Base-by-base conservation (phyloP, 2,329 filamentous ascomycete genomes). In the Fusarium sublunatum region DNA sequence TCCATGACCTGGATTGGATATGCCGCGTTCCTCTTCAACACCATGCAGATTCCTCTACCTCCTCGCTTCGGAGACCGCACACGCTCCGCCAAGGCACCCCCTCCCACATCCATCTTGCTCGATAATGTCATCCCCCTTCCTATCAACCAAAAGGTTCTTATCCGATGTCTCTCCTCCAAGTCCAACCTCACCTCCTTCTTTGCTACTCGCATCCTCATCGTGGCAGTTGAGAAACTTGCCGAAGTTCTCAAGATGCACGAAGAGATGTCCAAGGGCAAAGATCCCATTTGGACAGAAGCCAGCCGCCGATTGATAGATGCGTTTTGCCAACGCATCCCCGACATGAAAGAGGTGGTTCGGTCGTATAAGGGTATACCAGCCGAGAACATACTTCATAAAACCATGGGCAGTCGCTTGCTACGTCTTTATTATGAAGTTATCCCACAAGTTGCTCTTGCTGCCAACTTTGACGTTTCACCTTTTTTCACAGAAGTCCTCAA, bases 1-100 rank as follows among this genome's bases (percentile, higher is more conserved):
- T 95, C 93, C 4, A 89, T 93, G 40, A 95, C 93, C 0, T 99
- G 95, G 95, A 91, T 98, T 67, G 93, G 94, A 38, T 97, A 96
- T 73, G 92, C 93, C 0, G 88, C 93, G 0, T 92, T 98, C 61
- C 78, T 99, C 6, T 96, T 96, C 75, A 91, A 90, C 59, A 87
- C 89, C 1, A 87, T 97, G 41, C 85, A 89, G 54, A 80, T 96
- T 32, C 87, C 89, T 2, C 81, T 97, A 3, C 93, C 93, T 3
- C 73, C 79, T 25, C 85, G 85, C 58, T 92, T 94, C 71, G 92
- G 92, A 11, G 86, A 88, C 67, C 81, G 81, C 36, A 82, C 85
- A 11, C 82, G 81, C 38, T 89, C 87, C 62, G 67, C 73, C 38
- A 86, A 88, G 24, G 79, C 88, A 12, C 93, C 95, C 28, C 94